These are phyloP conservation scores for Theobroma grandiflorum DNA, from an alignment of 441 rosid genomes.

Conservation along the genomic window DNA sequence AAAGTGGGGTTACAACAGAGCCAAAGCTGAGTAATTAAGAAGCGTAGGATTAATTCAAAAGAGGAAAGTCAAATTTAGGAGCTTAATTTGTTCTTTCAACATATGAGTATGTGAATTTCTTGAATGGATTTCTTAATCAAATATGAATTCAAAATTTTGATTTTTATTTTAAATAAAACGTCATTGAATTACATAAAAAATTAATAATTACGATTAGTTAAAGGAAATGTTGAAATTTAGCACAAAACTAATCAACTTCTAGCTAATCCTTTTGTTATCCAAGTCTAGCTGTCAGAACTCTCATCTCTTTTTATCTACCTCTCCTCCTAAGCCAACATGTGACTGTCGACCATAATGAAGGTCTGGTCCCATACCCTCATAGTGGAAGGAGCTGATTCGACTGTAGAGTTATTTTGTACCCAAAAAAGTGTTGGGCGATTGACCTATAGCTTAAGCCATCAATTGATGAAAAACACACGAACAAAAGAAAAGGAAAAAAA, in stretches of 20 bases:
- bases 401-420: not conserved
- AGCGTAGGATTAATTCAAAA: too few relatives aligned
- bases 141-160: not conserved
- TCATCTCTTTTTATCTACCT: not conserved
- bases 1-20: too few relatives aligned
- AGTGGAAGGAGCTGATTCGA: not conserved
- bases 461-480: not conserved
- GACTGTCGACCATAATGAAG: not conserved
- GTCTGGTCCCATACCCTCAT: conserved; percentile 10
- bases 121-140: too few relatives aligned
- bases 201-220: not conserved
- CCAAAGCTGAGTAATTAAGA: too few relatives aligned
- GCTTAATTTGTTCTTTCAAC: too few relatives aligned
- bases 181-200: not conserved
- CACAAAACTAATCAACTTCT: not conserved
- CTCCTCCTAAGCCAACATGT: not conserved
- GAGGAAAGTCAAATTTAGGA: too few relatives aligned
- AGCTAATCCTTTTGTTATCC: not conserved
- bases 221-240: conserved; percentile 4
- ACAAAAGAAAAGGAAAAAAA: too few relatives aligned
- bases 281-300: conserved; percentile 1
- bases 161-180: not conserved
- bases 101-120: too few relatives aligned
- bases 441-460: not conserved
- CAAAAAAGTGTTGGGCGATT: not conserved